A percentile compares a stretch with the other conserved stretches of the same genome.
These are phyloP conservation scores for Colletotrichum destructivum DNA, from an alignment of 2,329 filamentous ascomycete species.

Conservation along the genomic window DNA sequence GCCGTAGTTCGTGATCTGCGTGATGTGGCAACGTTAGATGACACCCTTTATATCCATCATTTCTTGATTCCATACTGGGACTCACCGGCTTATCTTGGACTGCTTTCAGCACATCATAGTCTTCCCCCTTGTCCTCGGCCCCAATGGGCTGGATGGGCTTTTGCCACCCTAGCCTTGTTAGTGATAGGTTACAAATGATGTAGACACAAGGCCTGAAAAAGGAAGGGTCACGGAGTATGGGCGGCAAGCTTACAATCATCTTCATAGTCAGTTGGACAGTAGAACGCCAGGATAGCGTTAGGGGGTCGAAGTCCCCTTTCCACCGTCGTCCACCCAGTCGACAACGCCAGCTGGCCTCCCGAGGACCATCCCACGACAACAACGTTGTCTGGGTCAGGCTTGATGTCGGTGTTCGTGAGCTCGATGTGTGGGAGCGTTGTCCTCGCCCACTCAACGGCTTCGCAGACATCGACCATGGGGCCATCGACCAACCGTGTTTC, in stretches of 20 bases:
- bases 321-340: slow-evolving; percentile 54
- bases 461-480: slow-evolving; percentile 60
- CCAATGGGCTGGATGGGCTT: slow-evolving; percentile 43
- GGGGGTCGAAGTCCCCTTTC: slow-evolving; percentile 53
- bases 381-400: slow-evolving; percentile 50
- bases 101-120: slow-evolving; percentile 49
- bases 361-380: slow-evolving; percentile 64
- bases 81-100: slow-evolving; percentile 40
- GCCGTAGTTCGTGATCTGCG: slow-evolving; percentile 14
- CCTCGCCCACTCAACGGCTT: slow-evolving; percentile 59
- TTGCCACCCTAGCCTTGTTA: slow-evolving; percentile 29
- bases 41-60: too few species aligned
- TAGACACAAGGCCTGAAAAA: background rate
- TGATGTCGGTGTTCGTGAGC: slow-evolving; percentile 33
- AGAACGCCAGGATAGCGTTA: slow-evolving; percentile 61
- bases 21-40: background rate
- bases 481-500: slow-evolving; percentile 62
- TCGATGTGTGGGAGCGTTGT: slow-evolving; percentile 49
- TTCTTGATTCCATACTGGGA: background rate
- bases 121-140: slow-evolving; percentile 19
- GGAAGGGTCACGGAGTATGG: accelerated
- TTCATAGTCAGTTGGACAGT: slow-evolving; percentile 57
- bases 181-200: background rate
- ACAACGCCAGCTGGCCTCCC: slow-evolving; percentile 63
- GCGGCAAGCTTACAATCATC: slow-evolving; percentile 37